phyloP scores from a whole-genome alignment of 2,329 filamentous ascomycete species.

The Alternaria sp. region DNA sequence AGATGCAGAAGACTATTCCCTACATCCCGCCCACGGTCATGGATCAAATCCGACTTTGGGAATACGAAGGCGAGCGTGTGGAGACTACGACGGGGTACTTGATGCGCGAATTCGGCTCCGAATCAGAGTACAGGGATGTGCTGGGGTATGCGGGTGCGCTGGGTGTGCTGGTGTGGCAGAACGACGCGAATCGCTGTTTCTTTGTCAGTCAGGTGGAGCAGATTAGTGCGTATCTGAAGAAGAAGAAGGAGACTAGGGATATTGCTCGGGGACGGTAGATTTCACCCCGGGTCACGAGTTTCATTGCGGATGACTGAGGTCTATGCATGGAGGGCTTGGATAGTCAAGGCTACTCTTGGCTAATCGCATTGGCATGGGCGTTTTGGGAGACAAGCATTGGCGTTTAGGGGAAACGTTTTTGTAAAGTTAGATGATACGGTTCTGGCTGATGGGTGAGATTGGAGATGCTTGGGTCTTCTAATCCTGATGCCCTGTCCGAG shows the following conservation, averaged over 20 bases:
- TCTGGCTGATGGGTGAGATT: not conserved
- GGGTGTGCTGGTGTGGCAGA: slow-evolving; percentile 88
- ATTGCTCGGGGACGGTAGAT: slow-evolving; percentile 1
- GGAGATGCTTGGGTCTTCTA: not conserved
- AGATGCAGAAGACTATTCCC: slow-evolving; percentile 79
- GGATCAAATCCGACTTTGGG: slow-evolving; percentile 97
- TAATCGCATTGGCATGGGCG: not conserved
- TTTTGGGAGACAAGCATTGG: not conserved
- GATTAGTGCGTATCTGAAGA: slow-evolving; percentile 79
- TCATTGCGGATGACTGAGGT: not conserved
- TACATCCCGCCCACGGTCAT: slow-evolving; percentile 93
- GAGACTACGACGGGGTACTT: slow-evolving; percentile 81
- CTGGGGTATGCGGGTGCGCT: slow-evolving; percentile 83
- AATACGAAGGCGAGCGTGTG: slow-evolving; percentile 95
- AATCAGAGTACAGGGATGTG: slow-evolving; percentile 72
- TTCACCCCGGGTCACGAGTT: not conserved
- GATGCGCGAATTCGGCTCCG: slow-evolving; percentile 83
- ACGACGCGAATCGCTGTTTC: slow-evolving; percentile 79
- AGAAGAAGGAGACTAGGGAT: slow-evolving; percentile 32
- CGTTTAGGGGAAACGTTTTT: not conserved
- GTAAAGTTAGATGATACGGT: not conserved
- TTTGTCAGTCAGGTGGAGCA: slow-evolving; percentile 93
- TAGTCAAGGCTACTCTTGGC: not conserved
- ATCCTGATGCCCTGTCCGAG: not conserved
- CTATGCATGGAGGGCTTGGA: not conserved